Base-by-base conservation (phyloP, 1,139 yeast species). In the Geotrichum candidum region DNA sequence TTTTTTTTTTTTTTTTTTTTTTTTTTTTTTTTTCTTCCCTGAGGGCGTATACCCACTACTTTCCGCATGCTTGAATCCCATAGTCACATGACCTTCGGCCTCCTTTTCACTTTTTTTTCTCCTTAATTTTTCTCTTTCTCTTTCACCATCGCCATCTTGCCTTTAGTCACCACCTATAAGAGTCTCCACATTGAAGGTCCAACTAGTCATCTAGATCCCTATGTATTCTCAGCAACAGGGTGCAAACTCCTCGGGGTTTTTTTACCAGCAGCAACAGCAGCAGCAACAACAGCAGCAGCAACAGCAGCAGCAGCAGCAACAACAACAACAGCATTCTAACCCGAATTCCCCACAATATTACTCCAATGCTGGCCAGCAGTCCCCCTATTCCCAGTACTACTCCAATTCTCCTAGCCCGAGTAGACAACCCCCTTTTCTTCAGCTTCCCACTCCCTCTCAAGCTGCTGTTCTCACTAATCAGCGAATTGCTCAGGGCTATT, bases 401-500 rank as follows among this genome's bases (percentile, higher is more conserved):
- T 35, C 41, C 41, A 35, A 35, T 35, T 35, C 41, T 13, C 13
- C 41, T 13, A 35, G 13, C 41, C 13, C 41, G 5, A 35, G 41
- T 35, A 35, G 58, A 33, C 53, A 57, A 23, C 67, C 66, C n/a
- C 68, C 71, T 6, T 66, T 65, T 54, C 63, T 69, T 38, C 72
- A 69, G 59, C 57, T 69, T 61, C 72, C 72, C 9, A 62, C 69
- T 25, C 70, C 72, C 15, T 65, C 69, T 46, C 71, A 68, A 58
- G 66, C 70, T 15, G 67, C 70, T 22, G 64, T 68, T 41, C 51
- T 66, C 56, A 65, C 68, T 2, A 65, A 63, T 51, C 69, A 68
- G 63, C 56, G 68, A 46, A 64, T 65, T 27, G 64, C 65, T 10
- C 64, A 59, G 53, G 65, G 62, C 15, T 64, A 63, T 54, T 56